Conservation (phyloP, 345 rosid genomes). For the Diplotaxis tenuifolia region DNA sequence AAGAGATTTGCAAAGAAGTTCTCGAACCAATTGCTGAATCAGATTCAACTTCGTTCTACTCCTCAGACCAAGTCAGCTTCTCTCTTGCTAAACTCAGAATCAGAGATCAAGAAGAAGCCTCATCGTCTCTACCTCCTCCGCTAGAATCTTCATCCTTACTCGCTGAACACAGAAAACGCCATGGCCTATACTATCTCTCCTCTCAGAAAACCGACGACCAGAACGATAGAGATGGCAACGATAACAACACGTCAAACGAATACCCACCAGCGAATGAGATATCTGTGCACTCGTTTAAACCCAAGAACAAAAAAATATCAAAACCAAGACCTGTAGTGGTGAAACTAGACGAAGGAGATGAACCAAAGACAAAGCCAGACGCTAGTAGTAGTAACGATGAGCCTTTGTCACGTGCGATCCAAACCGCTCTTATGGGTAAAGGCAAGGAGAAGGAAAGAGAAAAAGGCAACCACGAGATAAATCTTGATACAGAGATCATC, state of each 20-base stretch:
- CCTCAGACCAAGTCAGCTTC: conserved; percentile 44
- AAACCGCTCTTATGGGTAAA: conserved; percentile 64
- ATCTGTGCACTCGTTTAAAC: conserved; percentile 51
- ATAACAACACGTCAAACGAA: conserved; percentile 40
- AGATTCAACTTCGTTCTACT: conserved; percentile 45
- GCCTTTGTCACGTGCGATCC: conserved; percentile 58
- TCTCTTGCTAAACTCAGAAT: conserved; percentile 39
- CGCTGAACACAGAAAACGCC: conserved; percentile 84
- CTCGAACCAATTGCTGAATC: conserved; percentile 44
- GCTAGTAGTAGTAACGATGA: conserved; percentile 39
- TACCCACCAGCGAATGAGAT: conserved; percentile 89
- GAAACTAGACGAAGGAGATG: conserved; percentile 69
- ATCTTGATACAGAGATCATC: conserved; percentile 51
- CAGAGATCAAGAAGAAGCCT: conserved; percentile 58
- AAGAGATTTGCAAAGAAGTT: conserved; percentile 52
- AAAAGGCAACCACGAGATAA: conserved; percentile 41
- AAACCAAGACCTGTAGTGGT: conserved; percentile 95
- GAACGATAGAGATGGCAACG: conserved; percentile 8
- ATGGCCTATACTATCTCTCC: conserved; percentile 78
- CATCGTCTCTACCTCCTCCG: conserved; percentile 28
- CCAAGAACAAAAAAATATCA: conserved; percentile 55
- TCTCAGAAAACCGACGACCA: conserved; percentile 48
- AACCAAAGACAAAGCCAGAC: conserved; percentile 36
- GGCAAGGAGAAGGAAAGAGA: conserved; percentile 65
- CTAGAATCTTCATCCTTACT: conserved; percentile 70